These are phyloP conservation scores for Podospora comata DNA, from an alignment of 495 filamentous ascomycete species.

Conservation along the genomic window DNA sequence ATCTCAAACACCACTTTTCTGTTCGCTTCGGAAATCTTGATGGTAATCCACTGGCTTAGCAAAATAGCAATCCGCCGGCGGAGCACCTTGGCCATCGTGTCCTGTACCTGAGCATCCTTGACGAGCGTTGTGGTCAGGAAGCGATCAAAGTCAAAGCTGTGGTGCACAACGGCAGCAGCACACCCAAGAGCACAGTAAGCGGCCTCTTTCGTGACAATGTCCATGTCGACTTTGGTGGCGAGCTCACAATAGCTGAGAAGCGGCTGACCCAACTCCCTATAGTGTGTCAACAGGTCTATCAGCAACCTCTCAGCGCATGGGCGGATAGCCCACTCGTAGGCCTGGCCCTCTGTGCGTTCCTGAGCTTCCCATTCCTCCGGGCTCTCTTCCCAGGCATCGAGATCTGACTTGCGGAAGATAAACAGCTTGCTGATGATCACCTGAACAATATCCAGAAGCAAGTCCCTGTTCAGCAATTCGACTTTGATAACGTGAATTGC, in stretches of 20 bases:
- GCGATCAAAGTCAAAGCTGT: slow-evolving; percentile 70
- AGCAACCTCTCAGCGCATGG: slow-evolving; percentile 93
- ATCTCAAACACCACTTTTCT: slow-evolving; percentile 79
- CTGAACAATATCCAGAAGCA: slow-evolving; percentile 76
- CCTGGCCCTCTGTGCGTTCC: slow-evolving; percentile 74
- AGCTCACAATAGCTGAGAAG: slow-evolving; percentile 74
- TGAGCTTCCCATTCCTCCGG: slow-evolving; percentile 88
- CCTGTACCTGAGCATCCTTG: slow-evolving; percentile 71
- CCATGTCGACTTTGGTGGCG: slow-evolving; percentile 61
- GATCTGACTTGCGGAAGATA: slow-evolving; percentile 77
- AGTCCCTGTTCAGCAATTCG: slow-evolving; percentile 67
- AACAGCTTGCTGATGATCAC: slow-evolving; percentile 83
- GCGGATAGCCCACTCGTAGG: slow-evolving; percentile 83
- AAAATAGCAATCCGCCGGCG: slow-evolving; percentile 83
- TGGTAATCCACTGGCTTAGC: slow-evolving; percentile 81
- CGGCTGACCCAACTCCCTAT: slow-evolving; percentile 71
- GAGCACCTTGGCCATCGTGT: slow-evolving; percentile 79
- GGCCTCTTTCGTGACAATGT: slow-evolving; percentile 84
- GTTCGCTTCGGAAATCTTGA: slow-evolving; percentile 63
- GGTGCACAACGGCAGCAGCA: slow-evolving; percentile 68
- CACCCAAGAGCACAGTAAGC: slow-evolving; percentile 90
- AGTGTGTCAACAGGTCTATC: slow-evolving; percentile 83
- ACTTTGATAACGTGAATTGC: slow-evolving; percentile 63
- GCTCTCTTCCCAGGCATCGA: slow-evolving; percentile 86
- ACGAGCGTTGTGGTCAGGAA: slow-evolving; percentile 73